Evolutionary conservation across 306 rosid species (phyloP).

Genomic region (Acacia crassicarpa): DNA sequence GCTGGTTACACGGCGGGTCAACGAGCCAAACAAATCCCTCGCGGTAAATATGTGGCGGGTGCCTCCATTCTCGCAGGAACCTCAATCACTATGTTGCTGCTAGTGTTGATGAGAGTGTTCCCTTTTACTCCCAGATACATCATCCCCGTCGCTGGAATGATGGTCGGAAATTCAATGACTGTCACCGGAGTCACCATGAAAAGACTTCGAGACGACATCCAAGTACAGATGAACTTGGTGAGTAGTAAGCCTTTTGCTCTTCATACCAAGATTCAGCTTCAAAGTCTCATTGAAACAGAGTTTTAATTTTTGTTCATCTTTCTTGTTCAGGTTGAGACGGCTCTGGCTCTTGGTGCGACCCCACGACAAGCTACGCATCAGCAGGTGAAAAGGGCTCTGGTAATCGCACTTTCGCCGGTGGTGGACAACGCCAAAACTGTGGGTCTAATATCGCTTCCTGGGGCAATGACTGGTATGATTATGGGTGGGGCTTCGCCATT

Average conservation of each 20-base stretch:
- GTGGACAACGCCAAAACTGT: constrained; percentile 93
- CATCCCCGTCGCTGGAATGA: constrained; percentile 92
- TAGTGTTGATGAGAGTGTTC: constrained; percentile 64
- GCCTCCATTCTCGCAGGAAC: constrained; percentile 85
- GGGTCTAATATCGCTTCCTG: constrained; percentile 88
- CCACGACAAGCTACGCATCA: constrained; percentile 86
- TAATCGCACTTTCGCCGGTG: constrained; percentile 82
- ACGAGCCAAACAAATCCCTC: constrained; percentile 87
- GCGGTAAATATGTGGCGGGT: constrained; percentile 78
- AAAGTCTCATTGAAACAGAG: not conserved
- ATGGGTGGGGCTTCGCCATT: constrained; percentile 99
- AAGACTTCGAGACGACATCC: constrained; percentile 82
- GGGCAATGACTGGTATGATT: constrained; percentile 97
- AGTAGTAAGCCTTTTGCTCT: constrained; percentile 20
- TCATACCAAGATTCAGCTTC: not conserved
- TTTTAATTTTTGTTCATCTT: not conserved
- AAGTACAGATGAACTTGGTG: constrained; percentile 68
- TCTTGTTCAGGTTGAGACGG: constrained; percentile 76
- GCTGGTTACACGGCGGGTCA: constrained; percentile 96
- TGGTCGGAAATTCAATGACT: constrained; percentile 96
- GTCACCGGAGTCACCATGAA: constrained; percentile 98
- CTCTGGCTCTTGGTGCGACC: constrained; percentile 93
- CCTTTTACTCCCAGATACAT: constrained; percentile 95
- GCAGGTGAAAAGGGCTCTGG: constrained; percentile 81
- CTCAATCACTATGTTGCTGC: constrained; percentile 67